Evolutionary conservation across 2,329 filamentous ascomycete species (phyloP).

Genomic region (Pyricularia sp.): DNA sequence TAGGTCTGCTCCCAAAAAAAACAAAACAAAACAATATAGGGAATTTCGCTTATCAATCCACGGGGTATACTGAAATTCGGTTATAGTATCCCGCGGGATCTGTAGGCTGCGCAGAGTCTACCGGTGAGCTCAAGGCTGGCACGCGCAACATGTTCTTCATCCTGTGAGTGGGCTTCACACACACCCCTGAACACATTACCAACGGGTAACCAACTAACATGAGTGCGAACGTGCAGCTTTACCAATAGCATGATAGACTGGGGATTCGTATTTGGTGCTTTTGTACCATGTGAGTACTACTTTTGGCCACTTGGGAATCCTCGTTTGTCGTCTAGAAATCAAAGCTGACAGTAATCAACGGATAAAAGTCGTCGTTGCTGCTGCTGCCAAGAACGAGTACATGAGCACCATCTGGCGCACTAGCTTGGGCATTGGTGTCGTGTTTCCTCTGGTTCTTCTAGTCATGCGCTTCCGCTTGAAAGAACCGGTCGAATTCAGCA

Average conservation of each 20-base stretch:
- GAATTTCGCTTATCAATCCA: not conserved
- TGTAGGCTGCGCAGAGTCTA: slow-evolving; percentile 73
- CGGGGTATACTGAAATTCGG: not conserved
- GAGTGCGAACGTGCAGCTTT: slow-evolving; percentile 7
- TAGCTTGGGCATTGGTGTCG: slow-evolving; percentile 61
- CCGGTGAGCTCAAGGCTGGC: slow-evolving; percentile 66
- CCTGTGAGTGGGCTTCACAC: slow-evolving; percentile 54
- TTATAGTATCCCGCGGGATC: slow-evolving; percentile 66
- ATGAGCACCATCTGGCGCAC: slow-evolving; percentile 70
- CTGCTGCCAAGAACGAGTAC: slow-evolving; percentile 45
- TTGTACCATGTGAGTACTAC: slow-evolving; percentile 43
- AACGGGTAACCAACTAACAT: slow-evolving; percentile 31
- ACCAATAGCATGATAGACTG: slow-evolving; percentile 19
- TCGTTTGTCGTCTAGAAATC: not conserved
- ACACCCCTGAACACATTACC: slow-evolving; percentile 52
- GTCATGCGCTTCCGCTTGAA: slow-evolving; percentile 58
- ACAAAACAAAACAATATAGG: too few species aligned
- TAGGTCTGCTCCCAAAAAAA: slow-evolving; percentile 8
- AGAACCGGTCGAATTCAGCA: slow-evolving; percentile 66
- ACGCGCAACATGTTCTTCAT: slow-evolving; percentile 86
- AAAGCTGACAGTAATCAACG: not conserved
- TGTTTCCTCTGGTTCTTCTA: slow-evolving; percentile 63
- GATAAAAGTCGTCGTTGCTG: slow-evolving; percentile 33
- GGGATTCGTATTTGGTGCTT: slow-evolving; percentile 68
- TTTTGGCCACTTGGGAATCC: not conserved